Evolutionary conservation across 495 filamentous ascomycete species (phyloP).

Genomic region (Aspergillus carlsbadensis): DNA sequence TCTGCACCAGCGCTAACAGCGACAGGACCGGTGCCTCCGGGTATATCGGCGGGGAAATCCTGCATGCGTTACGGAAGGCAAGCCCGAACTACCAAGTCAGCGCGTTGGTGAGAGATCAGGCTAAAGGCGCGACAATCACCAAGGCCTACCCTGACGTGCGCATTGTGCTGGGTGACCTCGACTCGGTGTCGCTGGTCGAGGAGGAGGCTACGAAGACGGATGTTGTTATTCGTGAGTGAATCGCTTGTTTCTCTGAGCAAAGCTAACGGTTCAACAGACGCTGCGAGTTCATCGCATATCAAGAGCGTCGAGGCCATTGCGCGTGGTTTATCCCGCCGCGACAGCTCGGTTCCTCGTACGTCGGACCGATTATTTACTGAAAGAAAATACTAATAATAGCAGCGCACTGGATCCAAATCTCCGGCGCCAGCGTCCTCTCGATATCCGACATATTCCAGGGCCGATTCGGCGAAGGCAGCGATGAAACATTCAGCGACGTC

Average conservation of each 20-base stretch:
- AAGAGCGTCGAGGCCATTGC: constrained; percentile 38
- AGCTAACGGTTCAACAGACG: constrained; percentile 24
- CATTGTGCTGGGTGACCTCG: constrained; percentile 48
- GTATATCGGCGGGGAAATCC: constrained; percentile 67
- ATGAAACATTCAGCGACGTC: constrained; percentile 28
- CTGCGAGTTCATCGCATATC: constrained; percentile 41
- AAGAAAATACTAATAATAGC: constrained; percentile 1
- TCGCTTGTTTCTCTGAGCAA: too few species aligned
- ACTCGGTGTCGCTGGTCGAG: constrained; percentile 34
- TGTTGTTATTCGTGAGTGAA: constrained; percentile 47
- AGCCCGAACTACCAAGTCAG: constrained; percentile 62
- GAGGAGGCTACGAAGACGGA: constrained; percentile 44
- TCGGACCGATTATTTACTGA: too few species aligned
- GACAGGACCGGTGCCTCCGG: constrained; percentile 55
- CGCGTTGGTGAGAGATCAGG: constrained; percentile 57
- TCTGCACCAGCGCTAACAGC: background rate
- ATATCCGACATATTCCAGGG: constrained; percentile 27
- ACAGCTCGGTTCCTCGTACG: background rate
- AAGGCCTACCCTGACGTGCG: constrained; percentile 44
- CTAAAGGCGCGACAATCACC: constrained; percentile 56
- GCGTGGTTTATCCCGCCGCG: background rate
- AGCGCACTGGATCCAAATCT: constrained; percentile 34
- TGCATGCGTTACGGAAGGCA: constrained; percentile 50
- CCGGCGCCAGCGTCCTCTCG: constrained; percentile 31
- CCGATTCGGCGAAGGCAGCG: constrained; percentile 20